Base-by-base conservation (phyloP, 495 filamentous ascomycete genomes). In the Glarea lozoyensis region DNA sequence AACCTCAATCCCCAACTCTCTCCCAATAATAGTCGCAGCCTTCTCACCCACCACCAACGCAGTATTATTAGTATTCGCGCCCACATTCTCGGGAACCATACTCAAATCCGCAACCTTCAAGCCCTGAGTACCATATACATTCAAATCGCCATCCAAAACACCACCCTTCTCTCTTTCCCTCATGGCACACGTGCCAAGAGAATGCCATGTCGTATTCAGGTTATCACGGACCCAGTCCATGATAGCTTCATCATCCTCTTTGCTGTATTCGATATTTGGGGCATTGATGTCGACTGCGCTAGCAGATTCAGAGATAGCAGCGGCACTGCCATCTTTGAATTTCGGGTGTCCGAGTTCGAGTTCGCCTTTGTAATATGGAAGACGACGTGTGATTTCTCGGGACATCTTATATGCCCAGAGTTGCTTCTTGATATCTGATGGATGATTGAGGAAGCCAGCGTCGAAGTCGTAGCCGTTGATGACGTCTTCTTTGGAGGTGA, bases 11-110 rank as follows among this genome's bases (percentile, higher is more conserved):
- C 69, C 67, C 15, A 79, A 54, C 49, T 79, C 66, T 49, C 62
- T 56, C 2, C 67, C 67, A 51, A 76, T 63, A 18, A 82, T 71
- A 35, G 69, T 65, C 1, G 78, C 76, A 13, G 67, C 76, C 60
- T 72, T 80, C 60, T 82, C 77, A 7, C 76, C 76, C 27, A 82
- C 57, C 25, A 69, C 49, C 47, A 82, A 53, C 1, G 76, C 78
- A 1, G 70, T 76, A 46, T 76, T 79, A 41, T 70, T 68, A 2
- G 76, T 81, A 52, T 83, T 83, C 6, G 72, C 71, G 11, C 48
- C 74, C 1, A 82, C 70, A 52, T 81, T 81, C 46, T 64, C 60
- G 2, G 77, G 75, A n/a, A 60, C 60, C 24, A 80, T 66, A 27
- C 61, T 75, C 2, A 74, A 72, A 52, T 80, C 75, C 0, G 70